Evolutionary conservation across 2,329 filamentous ascomycete genomes (phyloP).

Genomic region (Ceratocystis albifundus): DNA sequence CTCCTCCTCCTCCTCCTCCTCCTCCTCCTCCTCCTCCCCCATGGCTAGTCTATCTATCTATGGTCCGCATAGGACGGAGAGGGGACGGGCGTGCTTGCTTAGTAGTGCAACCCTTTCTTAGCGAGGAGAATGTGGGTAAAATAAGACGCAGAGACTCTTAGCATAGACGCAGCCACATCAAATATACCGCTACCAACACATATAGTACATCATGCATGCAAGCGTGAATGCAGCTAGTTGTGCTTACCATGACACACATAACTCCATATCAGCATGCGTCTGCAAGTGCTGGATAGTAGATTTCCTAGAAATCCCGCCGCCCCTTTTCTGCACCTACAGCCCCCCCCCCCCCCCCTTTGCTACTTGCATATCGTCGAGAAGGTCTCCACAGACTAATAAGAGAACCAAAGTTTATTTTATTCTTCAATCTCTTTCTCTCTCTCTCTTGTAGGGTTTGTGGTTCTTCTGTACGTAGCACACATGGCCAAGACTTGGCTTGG

Average conservation of each 20-base stretch:
- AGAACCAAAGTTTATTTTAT: not conserved
- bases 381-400: too few species aligned
- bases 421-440: not conserved
- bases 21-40: not conserved
- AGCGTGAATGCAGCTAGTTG: too few species aligned
- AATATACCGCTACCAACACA: too few species aligned
- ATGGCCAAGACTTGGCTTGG: too few species aligned
- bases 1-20: not conserved
- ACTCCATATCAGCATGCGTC: too few species aligned
- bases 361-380: not conserved
- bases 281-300: too few species aligned
- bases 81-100: not conserved
- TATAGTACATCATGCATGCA: too few species aligned
- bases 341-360: too few species aligned
- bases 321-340: not conserved
- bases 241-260: too few species aligned
- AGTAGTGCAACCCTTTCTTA: not conserved
- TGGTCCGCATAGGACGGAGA: not conserved
- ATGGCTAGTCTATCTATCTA: not conserved
- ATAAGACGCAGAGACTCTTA: not conserved
- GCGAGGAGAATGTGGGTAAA: not conserved
- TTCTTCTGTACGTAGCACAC: not conserved
- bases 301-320: not conserved
- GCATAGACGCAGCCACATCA: too few species aligned
- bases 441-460: not conserved